These are phyloP conservation scores for Spathaspora passalidarum DNA, from an alignment of 805 yeast genomes.

Conservation along the genomic window DNA sequence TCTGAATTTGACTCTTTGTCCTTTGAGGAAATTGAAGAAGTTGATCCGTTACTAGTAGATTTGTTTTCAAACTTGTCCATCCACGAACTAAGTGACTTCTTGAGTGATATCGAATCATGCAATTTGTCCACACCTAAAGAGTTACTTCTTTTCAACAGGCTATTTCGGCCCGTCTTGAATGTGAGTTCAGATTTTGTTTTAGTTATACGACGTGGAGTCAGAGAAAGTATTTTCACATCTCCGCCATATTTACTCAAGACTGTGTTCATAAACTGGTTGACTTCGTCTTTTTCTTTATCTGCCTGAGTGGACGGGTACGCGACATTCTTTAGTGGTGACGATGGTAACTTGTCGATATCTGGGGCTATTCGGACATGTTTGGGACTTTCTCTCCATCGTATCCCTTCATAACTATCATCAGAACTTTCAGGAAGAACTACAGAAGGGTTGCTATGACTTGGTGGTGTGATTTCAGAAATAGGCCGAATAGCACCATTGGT, in stretches of 20 bases:
- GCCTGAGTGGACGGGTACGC: background rate
- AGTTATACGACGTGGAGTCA: background rate
- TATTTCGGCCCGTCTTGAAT: conserved; percentile 26
- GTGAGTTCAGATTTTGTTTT: background rate
- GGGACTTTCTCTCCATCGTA: conserved; percentile 44
- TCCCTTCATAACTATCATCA: conserved; percentile 44
- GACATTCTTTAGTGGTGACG: conserved; percentile 41
- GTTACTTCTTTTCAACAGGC: conserved; percentile 12
- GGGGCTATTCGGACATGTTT: conserved; percentile 14
- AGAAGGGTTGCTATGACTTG: background rate
- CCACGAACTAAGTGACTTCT: conserved; percentile 23
- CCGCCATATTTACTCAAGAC: conserved; percentile 43
- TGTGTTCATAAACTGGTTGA: conserved; percentile 31
- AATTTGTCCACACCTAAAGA: background rate
- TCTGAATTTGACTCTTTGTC: conserved; percentile 9
- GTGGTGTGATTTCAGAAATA: background rate
- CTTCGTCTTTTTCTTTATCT: background rate
- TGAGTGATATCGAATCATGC: conserved; percentile 4
- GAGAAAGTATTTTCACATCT: conserved; percentile 21
- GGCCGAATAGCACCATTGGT: conserved; percentile 5
- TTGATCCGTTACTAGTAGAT: background rate
- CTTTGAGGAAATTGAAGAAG: background rate
- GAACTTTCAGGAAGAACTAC: conserved; percentile 31
- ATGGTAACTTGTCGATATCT: conserved; percentile 20
- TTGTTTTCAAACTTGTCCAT: conserved; percentile 23